phyloP scores from a whole-genome alignment of 2,329 filamentous ascomycete genomes.

The Thelonectria rubi region DNA sequence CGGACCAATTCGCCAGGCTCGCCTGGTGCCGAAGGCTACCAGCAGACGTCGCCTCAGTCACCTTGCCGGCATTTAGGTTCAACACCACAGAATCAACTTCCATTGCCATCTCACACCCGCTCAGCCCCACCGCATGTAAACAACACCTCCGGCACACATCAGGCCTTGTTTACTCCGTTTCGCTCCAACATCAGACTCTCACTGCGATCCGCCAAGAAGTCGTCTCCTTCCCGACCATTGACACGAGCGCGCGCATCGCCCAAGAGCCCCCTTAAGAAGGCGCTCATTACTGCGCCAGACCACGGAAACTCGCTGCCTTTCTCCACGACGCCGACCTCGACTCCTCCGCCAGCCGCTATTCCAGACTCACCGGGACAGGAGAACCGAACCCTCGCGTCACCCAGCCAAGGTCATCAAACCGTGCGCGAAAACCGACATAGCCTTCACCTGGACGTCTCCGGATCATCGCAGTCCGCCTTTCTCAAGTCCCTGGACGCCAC shows the following conservation, averaged over 20 bases:
- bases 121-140: conserved; percentile 49
- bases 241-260: conserved; percentile 76
- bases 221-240: conserved; percentile 60
- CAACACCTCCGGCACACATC: conserved; percentile 40
- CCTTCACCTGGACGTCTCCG: conserved; percentile 65
- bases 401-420: conserved; percentile 41
- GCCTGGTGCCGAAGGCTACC: conserved; percentile 58
- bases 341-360: conserved; percentile 41
- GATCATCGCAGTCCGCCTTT: conserved; percentile 60
- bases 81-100: conserved; percentile 49
- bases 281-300: conserved; percentile 74
- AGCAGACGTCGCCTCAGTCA: conserved; percentile 59
- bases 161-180: conserved; percentile 70
- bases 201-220: conserved; percentile 67
- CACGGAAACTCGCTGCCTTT: conserved; percentile 69
- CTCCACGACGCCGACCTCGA: conserved; percentile 48
- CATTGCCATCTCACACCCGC: conserved; percentile 45
- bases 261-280: conserved; percentile 83
- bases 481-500: conserved; percentile 61
- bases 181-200: conserved; percentile 74
- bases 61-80: conserved; percentile 57
- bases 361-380: conserved; percentile 54
- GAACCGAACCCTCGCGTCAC: conserved; percentile 52
- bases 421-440: conserved; percentile 62
- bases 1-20: conserved; percentile 59